These are phyloP conservation scores for Taphrina confusa DNA, from an alignment of 1,139 yeast genomes.

Conservation along the genomic window DNA sequence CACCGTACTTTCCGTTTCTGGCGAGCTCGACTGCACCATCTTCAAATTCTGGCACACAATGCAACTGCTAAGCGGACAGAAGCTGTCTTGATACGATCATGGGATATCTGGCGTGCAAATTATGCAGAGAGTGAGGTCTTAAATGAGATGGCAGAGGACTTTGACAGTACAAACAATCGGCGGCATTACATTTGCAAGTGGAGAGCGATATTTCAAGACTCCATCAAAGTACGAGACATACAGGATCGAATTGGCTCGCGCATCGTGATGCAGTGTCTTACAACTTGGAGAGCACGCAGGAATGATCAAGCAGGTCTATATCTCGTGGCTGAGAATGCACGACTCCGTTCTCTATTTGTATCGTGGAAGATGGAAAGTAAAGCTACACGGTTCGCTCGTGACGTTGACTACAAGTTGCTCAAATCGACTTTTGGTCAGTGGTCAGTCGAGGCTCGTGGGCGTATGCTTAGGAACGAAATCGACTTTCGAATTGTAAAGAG, in stretches of 20 bases:
- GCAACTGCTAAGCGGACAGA: constrained; percentile 3
- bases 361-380: constrained; percentile 9
- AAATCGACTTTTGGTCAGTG: neutral
- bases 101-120: constrained; percentile 7
- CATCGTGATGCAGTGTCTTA: neutral
- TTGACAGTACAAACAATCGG: neutral
- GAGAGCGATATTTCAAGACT: neutral
- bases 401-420: neutral
- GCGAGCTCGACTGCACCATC: neutral
- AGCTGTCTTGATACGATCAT: neutral
- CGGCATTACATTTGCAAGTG: neutral
- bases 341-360: neutral
- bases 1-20: constrained; percentile 1
- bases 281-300: neutral
- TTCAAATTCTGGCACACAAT: neutral
- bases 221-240: neutral
- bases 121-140: neutral
- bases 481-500: neutral
- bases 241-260: neutral
- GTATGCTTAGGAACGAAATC: neutral
- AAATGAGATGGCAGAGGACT: neutral
- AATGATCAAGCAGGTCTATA: neutral
- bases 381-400: neutral
- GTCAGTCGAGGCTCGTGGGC: constrained; percentile 18
- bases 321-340: neutral